Evolutionary conservation across 139 green algal species (phyloP).

Genomic region (Coelastrella sp.): DNA sequence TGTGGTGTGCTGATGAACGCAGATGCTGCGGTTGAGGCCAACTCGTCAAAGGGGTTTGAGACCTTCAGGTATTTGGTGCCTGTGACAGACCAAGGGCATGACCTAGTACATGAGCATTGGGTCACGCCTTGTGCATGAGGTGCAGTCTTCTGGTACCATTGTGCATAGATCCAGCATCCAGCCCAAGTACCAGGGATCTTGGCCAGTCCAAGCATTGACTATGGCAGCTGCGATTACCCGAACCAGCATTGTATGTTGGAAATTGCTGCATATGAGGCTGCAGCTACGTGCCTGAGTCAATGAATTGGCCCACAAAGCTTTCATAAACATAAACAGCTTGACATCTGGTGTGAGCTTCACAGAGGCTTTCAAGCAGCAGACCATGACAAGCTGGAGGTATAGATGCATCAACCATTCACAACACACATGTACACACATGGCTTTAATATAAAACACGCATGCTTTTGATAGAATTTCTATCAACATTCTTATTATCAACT

Average conservation of each 20-base stretch:
- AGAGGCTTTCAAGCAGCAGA: no score
- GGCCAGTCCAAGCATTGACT: no score
- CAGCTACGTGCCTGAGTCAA: constrained; percentile 8
- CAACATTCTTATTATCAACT: no score
- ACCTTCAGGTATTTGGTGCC: constrained; percentile 7
- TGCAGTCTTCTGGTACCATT: neutral
- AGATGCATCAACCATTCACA: neutral
- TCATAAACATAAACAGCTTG: constrained; percentile 24
- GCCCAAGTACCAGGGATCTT: no score
- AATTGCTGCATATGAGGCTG: no score
- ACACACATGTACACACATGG: neutral
- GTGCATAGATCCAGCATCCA: neutral
- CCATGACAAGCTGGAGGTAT: no score
- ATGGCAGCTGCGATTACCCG: no score
- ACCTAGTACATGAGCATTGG: neutral
- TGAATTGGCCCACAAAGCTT: constrained; percentile 14
- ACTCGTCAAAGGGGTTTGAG: constrained; percentile 15
- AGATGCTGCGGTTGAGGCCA: neutral
- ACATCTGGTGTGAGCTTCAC: neutral
- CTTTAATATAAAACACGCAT: no score
- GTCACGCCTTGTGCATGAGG: neutral
- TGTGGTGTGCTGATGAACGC: neutral
- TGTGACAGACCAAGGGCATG: neutral
- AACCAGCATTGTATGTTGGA: no score
- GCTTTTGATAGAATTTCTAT: no score